Percentiles rank a stretch among this genome's conserved stretches.
Evolutionary conservation across 208 protist genomes (phyloP).

Genomic region (Trypanosoma rangeli): DNA sequence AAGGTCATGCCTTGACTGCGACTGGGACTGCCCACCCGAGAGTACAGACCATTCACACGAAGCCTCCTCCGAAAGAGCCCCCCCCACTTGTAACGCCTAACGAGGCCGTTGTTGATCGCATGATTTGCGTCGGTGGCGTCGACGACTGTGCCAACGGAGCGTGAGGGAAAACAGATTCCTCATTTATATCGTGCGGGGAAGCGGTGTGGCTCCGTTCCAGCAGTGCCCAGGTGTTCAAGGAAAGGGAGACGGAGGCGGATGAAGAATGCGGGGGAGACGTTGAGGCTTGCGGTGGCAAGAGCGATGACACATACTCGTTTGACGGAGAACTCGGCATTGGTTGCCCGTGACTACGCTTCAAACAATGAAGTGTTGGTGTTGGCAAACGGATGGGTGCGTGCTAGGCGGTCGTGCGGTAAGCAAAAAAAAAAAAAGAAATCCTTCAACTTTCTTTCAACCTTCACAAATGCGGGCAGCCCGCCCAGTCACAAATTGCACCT

Average conservation of each 20-base stretch:
- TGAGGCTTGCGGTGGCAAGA: neutral
- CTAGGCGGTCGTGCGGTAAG: neutral
- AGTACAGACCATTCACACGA: constrained; percentile 17
- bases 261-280: neutral
- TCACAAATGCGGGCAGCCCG: too few relatives aligned
- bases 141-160: neutral
- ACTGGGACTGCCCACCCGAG: neutral
- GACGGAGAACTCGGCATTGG: neutral
- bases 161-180: neutral
- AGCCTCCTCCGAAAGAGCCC: neutral
- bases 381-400: neutral
- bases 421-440: neutral
- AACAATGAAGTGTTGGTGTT: neutral
- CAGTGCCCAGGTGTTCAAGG: neutral
- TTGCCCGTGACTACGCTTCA: neutral
- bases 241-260: neutral
- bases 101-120: neutral
- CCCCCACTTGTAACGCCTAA: neutral
- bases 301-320: neutral
- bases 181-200: neutral
- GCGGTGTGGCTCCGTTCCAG: neutral
- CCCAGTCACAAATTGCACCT: too few relatives aligned
- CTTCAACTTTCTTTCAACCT: too few relatives aligned
- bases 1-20: neutral
- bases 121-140: neutral